Conservation (phyloP, 202 grass and related monocot species). For the Miscanthus sacchariflorus region DNA sequence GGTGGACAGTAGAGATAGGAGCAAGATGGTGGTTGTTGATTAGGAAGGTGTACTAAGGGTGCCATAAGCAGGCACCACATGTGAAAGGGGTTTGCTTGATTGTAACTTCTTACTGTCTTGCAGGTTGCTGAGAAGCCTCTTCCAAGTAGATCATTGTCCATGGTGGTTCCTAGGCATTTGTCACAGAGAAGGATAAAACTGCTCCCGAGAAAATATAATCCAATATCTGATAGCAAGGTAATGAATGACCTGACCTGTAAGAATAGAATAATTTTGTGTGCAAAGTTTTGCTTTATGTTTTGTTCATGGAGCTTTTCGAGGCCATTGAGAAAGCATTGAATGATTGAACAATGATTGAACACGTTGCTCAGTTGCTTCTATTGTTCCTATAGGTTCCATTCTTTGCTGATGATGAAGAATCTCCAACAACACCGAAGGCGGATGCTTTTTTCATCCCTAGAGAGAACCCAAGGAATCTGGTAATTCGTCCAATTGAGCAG, state of each 20-base stretch:
- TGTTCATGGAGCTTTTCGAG: not conserved
- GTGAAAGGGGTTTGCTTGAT: conserved; percentile 25
- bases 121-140: conserved; percentile 80
- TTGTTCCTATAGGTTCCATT: conserved; percentile 72
- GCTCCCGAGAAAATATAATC: conserved; percentile 81
- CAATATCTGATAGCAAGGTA: conserved; percentile 81
- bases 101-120: conserved; percentile 44
- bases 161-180: conserved; percentile 79
- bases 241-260: not conserved
- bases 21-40: not conserved
- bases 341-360: not conserved
- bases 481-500: conserved; percentile 74
- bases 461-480: conserved; percentile 80
- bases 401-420: conserved; percentile 72
- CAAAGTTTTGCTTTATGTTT: conserved; percentile 13
- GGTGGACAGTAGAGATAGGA: not conserved
- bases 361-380: conserved; percentile 28
- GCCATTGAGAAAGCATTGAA: conserved; percentile 28
- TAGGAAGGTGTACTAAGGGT: not conserved
- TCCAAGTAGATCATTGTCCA: conserved; percentile 59
- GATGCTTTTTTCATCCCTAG: conserved; percentile 89
- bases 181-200: conserved; percentile 92
- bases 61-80: not conserved
- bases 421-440: conserved; percentile 76
- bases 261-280: conserved; percentile 17